Base-by-base conservation (phyloP, 225 moss, liverwort and hornwort species). In the Sphagnum tenellum region DNA sequence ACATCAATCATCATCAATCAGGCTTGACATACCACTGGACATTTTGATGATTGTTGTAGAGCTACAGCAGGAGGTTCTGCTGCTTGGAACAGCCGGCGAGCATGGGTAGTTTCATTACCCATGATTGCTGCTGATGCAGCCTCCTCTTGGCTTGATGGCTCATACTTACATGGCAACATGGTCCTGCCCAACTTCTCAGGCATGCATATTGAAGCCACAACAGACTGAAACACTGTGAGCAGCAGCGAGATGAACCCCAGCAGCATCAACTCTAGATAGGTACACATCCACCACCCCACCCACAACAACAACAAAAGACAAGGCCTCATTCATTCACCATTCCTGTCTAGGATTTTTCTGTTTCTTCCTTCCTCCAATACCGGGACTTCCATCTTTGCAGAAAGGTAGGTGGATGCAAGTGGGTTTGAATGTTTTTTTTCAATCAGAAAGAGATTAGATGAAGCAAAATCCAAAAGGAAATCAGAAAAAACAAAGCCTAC, bases 221-320 rank as follows among this genome's bases (percentile, higher is more conserved):
- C 65, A 59, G 9, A 0, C 64, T 98, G 93, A 48, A 98, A 83
- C 5, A 89, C 98, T 3, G 86, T 90, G 4, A 98, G 79, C 14
- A 89, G 79, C 70, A 98, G 79, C 3, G 98, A 98, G 63, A 98
- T 90, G 75, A 98, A 98, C 13, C 98, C 98, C 77, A 98, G 66
- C n/a, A 98, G 84, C 98, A 98, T 98, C 79, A 98, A 66, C 78
- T 98, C 98, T 98, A 75, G 62, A 69, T 5, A 55, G 49, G 49
- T 58, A 3, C 12, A 13, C 29, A 13, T 12, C 14, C 58, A 13
- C 7, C 58, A 6, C 12, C 29, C 58, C 58, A 58, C 58, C 44
- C 58, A 58, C 58, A 5, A 13, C 58, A 58, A 13, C 58, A 58
- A 44, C 58, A 29, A 29, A 29, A 29, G 29, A 29, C 29, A 29